Evolutionary conservation across 495 filamentous ascomycete genomes (phyloP).

Genomic region (Astrocystis sublimbata): DNA sequence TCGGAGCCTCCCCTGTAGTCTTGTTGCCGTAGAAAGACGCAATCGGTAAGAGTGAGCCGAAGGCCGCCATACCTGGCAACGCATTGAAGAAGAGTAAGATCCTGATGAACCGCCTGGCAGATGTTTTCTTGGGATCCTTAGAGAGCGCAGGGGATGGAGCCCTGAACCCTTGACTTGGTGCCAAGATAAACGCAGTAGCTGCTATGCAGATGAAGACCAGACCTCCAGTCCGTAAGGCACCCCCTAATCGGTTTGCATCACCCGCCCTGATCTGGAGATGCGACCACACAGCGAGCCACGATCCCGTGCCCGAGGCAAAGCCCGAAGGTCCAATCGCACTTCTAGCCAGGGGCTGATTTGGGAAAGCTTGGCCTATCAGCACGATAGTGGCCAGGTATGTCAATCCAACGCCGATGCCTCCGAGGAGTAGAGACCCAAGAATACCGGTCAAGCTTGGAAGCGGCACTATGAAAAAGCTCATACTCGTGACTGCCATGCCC

Average conservation of each 20-base stretch:
- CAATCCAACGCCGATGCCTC: neutral
- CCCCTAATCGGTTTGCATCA: neutral
- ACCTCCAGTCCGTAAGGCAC: neutral
- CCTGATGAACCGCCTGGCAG: neutral
- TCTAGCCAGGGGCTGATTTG: neutral
- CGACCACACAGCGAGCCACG: conserved; percentile 3
- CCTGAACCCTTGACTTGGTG: neutral
- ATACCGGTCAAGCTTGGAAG: neutral
- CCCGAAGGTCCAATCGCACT: conserved; percentile 1
- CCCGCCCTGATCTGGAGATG: neutral
- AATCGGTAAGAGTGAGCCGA: neutral
- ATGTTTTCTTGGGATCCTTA: neutral
- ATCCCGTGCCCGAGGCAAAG: neutral
- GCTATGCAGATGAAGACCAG: neutral
- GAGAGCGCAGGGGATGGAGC: no score
- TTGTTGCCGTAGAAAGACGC: neutral
- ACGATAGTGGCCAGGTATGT: neutral
- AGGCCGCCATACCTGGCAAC: neutral
- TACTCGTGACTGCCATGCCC: neutral
- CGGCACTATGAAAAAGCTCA: neutral
- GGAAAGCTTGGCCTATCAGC: neutral
- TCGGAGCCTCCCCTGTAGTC: neutral
- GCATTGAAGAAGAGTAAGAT: neutral
- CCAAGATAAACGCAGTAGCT: neutral
- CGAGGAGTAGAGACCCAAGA: neutral